phyloP scores from a whole-genome alignment of 2,329 filamentous ascomycete genomes.

The Coniochaeta hoffmannii region DNA sequence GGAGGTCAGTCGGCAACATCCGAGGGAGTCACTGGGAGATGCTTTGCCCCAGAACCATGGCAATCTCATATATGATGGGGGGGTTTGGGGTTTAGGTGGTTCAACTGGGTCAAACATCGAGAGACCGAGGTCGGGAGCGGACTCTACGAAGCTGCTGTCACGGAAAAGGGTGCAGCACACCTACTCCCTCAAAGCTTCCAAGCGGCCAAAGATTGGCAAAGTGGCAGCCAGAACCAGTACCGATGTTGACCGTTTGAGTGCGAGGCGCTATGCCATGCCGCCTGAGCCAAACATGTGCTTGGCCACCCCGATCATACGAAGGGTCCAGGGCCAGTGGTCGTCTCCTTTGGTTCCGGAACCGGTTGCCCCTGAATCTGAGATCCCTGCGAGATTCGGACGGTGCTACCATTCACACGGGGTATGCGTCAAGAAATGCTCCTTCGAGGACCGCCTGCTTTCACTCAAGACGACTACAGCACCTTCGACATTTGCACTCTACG shows the following conservation, averaged over 20 bases:
- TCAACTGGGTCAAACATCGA: neutral
- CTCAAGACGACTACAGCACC: conserved; percentile 23
- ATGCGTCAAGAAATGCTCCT: conserved; percentile 12
- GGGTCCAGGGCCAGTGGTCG: conserved; percentile 19
- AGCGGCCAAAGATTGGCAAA: neutral
- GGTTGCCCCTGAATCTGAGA: conserved; percentile 1
- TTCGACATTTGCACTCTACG: conserved; percentile 28
- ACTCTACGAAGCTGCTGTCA: neutral
- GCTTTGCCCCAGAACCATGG: neutral
- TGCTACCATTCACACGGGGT: neutral
- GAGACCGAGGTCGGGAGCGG: neutral
- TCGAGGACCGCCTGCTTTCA: conserved; percentile 25
- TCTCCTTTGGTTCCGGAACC: conserved; percentile 18
- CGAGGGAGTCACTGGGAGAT: neutral
- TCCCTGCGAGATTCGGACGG: neutral
- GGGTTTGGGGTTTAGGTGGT: neutral
- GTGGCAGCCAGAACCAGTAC: neutral
- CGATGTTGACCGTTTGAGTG: conserved; percentile 7
- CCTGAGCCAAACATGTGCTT: conserved; percentile 17
- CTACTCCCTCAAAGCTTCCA: conserved; percentile 13
- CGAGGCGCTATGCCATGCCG: conserved; percentile 4
- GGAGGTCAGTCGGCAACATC: conserved; percentile 10
- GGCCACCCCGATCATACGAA: conserved; percentile 23
- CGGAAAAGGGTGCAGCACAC: conserved; percentile 15
- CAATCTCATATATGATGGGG: neutral